Conservation (phyloP, 805 yeast species). For the Zygotorulaspora chibaensis region DNA sequence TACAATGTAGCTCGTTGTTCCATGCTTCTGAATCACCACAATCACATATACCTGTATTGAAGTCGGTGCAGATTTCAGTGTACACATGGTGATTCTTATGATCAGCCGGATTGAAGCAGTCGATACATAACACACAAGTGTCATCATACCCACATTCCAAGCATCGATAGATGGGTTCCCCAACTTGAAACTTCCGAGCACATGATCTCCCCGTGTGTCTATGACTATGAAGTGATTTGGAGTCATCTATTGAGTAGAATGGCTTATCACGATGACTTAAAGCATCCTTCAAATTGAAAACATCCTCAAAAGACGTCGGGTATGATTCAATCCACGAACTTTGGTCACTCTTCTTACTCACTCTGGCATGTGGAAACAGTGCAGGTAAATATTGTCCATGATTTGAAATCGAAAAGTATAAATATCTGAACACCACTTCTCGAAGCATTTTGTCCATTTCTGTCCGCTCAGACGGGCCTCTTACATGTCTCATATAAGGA, state of each 20-base stretch:
- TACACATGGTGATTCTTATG: slow-evolving; percentile 64
- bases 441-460: slow-evolving; percentile 27
- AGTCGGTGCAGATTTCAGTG: slow-evolving; percentile 45
- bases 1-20: slow-evolving; percentile 49
- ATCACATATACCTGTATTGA: slow-evolving; percentile 60
- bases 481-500: slow-evolving; percentile 19
- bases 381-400: slow-evolving; percentile 37
- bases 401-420: slow-evolving; percentile 36
- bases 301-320: slow-evolving; percentile 21
- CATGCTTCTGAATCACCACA: slow-evolving; percentile 72
- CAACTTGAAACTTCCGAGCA: slow-evolving; percentile 55
- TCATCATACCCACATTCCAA: slow-evolving; percentile 72
- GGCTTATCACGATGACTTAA: slow-evolving; percentile 10
- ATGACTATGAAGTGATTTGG: slow-evolving; percentile 15
- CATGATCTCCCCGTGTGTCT: slow-evolving; percentile 62
- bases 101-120: slow-evolving; percentile 67
- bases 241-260: slow-evolving; percentile 18
- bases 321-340: slow-evolving; percentile 11
- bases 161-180: slow-evolving; percentile 70
- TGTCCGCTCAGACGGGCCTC: slow-evolving; percentile 29
- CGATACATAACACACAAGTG: slow-evolving; percentile 70
- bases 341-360: slow-evolving; percentile 3
- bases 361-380: slow-evolving; percentile 34
- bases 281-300: slow-evolving; percentile 15
- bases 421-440: slow-evolving; percentile 24